A percentile compares a stretch with the other conserved stretches of the same genome.
phyloP scores from a whole-genome alignment of 2,329 filamentous ascomycete species.

The Talaromyces funiculosus region DNA sequence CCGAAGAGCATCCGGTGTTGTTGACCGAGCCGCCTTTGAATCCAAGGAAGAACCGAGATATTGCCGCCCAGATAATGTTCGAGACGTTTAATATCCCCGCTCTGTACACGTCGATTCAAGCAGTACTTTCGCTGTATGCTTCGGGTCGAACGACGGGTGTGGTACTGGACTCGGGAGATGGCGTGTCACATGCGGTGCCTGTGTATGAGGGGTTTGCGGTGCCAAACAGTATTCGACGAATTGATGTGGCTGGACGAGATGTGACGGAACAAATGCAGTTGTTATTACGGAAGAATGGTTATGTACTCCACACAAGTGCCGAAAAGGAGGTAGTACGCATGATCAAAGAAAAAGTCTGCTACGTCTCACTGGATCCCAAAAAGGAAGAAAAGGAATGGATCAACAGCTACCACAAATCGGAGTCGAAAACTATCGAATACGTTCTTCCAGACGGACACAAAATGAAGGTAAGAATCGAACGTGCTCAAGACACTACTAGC shows the following conservation, averaged over 20 bases:
- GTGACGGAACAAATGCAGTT: slow-evolving; percentile 94
- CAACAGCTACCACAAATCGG: slow-evolving; percentile 62
- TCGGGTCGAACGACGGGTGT: slow-evolving; percentile 94
- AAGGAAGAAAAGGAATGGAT: slow-evolving; percentile 97
- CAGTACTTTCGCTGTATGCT: slow-evolving; percentile 90
- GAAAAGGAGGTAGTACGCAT: slow-evolving; percentile 98
- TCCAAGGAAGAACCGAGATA: slow-evolving; percentile 90
- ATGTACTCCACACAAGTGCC: slow-evolving; percentile 93
- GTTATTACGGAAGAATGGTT: slow-evolving; percentile 82
- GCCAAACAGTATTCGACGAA: slow-evolving; percentile 87
- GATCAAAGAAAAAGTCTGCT: slow-evolving; percentile 87
- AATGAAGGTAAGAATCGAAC: slow-evolving; percentile 61
- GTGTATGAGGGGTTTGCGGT: slow-evolving; percentile 98
- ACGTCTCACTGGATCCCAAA: slow-evolving; percentile 82
- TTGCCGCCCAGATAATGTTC: slow-evolving; percentile 93
- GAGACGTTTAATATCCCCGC: slow-evolving; percentile 98
- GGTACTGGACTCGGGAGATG: slow-evolving; percentile 90
- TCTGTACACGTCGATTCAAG: slow-evolving; percentile 93
- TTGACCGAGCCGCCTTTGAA: slow-evolving; percentile 95
- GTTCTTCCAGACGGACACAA: slow-evolving; percentile 87
- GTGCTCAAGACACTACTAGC: background rate
- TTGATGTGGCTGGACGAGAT: slow-evolving; percentile 92
- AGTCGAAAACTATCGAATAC: slow-evolving; percentile 78
- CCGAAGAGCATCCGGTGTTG: slow-evolving; percentile 96
- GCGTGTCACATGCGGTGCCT: slow-evolving; percentile 93